Conservation (phyloP, 768 basidiomycete species). For the Trametes cingulata region DNA sequence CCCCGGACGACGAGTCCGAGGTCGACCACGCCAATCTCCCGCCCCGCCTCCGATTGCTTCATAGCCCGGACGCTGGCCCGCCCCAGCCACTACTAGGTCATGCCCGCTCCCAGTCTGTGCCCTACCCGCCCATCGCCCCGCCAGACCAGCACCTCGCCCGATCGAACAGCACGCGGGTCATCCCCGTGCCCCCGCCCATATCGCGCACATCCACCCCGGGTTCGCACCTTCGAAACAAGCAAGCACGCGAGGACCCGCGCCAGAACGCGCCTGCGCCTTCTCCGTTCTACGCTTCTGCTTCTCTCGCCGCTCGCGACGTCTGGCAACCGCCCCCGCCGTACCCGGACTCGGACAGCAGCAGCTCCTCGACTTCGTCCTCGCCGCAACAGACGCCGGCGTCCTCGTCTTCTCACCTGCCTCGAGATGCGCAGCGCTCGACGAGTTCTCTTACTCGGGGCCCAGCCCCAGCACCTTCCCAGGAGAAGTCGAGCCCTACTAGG, state of each 20-base stretch:
- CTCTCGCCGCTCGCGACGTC: conserved; percentile 5
- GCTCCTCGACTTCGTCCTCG: conserved; percentile 13
- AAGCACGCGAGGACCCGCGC: conserved; percentile 4
- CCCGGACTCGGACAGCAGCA: conserved; percentile 16
- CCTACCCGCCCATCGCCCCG: conserved; percentile 10
- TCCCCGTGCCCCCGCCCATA: conserved; percentile 16
- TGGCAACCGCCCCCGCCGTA: conserved; percentile 24
- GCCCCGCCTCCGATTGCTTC: conserved; percentile 14
- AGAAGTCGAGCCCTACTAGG: background rate
- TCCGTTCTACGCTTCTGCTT: conserved; percentile 9
- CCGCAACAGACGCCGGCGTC: conserved; percentile 15
- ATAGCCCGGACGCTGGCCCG: background rate
- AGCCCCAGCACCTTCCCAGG: background rate
- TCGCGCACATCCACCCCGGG: conserved; percentile 9
- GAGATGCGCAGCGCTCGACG: background rate
- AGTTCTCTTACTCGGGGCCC: background rate
- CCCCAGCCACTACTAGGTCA: background rate
- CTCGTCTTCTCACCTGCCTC: conserved; percentile 14
- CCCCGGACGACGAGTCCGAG: conserved; percentile 14
- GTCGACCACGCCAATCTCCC: conserved; percentile 20
- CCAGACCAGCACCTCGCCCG: conserved; percentile 6
- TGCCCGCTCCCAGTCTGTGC: conserved; percentile 12
- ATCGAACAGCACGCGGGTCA: conserved; percentile 14
- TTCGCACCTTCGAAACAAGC: conserved; percentile 12
- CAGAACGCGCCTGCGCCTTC: background rate